Base-by-base conservation (phyloP, 2,329 filamentous ascomycete species). In the Botrytis deweyae region DNA sequence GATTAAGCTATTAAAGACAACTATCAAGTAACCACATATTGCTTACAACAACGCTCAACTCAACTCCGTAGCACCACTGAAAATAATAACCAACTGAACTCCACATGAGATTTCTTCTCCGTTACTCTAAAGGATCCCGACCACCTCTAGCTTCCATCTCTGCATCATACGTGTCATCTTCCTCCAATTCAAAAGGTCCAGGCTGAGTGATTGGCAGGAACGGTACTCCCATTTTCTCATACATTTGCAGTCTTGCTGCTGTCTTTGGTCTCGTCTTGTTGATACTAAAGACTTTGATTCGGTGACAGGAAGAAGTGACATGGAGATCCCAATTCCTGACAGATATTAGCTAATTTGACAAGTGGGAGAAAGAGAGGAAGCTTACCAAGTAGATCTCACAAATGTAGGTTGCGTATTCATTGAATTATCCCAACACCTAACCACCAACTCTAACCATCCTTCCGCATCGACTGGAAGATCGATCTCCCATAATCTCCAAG, bases 401-500 rank as follows among this genome's bases (percentile, higher is more conserved):
- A 84, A 84, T 0, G 85, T 83, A 0, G 88, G 88, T 77, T 91
- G 89, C 0, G 88, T 90, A 74, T 91, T 90, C 49, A 90, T 80
- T 0, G 86, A 82, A 74, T 91, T 90, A 76, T 91, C 89, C 88
- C 88, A 90, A 77, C 86, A 89, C 7, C 89, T 83, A 44, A 85
- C 85, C 0, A 87, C 85, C 52, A 91, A 81, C 79, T 91, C 89
- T 33, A 88, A 79, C 89, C 88, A 90, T 0, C 89, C 88, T 76
- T 90, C 88, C 0, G 85, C 86, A 66, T 90, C 88, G 74, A 88
- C 88, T 0, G 91, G 90, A 0, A 93, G 78, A 1, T 90, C 87
- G 1, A 86, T 85, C 73, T 88, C 83, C 91, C 91, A 93, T 0
- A 85, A 85, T 20, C 91, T 83, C 91, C 91, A 93, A 0, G 88